These are phyloP conservation scores for Saccharomyces jurei DNA, from an alignment of 805 yeast species.

Conservation along the genomic window DNA sequence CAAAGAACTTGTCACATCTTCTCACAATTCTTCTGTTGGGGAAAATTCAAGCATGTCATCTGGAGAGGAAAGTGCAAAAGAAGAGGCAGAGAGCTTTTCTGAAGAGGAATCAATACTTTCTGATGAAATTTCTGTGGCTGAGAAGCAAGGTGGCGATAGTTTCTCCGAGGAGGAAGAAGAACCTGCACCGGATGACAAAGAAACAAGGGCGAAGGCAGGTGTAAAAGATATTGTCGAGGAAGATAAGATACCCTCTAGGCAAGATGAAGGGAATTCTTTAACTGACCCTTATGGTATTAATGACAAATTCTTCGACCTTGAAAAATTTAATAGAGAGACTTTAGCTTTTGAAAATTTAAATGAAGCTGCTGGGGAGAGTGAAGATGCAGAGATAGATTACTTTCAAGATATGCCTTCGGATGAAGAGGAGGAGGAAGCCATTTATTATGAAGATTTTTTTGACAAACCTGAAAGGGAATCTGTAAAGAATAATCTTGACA, in stretches of 20 bases:
- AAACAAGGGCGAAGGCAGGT: slow-evolving; percentile 23
- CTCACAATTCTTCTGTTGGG: slow-evolving; percentile 33
- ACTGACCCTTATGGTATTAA: slow-evolving; percentile 62
- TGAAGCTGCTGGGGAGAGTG: slow-evolving; percentile 36
- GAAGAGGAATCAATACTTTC: slow-evolving; percentile 26
- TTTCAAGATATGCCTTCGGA: slow-evolving; percentile 46
- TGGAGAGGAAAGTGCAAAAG: slow-evolving; percentile 18
- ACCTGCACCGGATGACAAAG: slow-evolving; percentile 24
- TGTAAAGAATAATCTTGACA: not conserved
- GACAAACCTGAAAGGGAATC: slow-evolving; percentile 30
- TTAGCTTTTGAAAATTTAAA: slow-evolving; percentile 48
- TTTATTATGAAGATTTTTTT: slow-evolving; percentile 62
- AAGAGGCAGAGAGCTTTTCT: slow-evolving; percentile 19
- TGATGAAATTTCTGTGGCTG: slow-evolving; percentile 22
- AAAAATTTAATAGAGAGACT: slow-evolving; percentile 73
- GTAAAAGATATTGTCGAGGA: slow-evolving; percentile 27
- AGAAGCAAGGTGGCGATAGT: slow-evolving; percentile 25
- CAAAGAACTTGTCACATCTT: slow-evolving; percentile 21
- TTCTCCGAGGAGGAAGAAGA: slow-evolving; percentile 15
- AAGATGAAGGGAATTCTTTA: slow-evolving; percentile 16
- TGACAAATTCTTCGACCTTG: slow-evolving; percentile 78
- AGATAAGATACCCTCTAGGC: slow-evolving; percentile 5
- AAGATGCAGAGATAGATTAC: slow-evolving; percentile 43
- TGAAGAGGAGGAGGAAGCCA: slow-evolving; percentile 46
- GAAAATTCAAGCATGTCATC: slow-evolving; percentile 34